Percentiles rank a stretch among this genome's conserved stretches.
Conservation (phyloP, 1,139 yeast genomes). For the Saccharomyces hybrid region DNA sequence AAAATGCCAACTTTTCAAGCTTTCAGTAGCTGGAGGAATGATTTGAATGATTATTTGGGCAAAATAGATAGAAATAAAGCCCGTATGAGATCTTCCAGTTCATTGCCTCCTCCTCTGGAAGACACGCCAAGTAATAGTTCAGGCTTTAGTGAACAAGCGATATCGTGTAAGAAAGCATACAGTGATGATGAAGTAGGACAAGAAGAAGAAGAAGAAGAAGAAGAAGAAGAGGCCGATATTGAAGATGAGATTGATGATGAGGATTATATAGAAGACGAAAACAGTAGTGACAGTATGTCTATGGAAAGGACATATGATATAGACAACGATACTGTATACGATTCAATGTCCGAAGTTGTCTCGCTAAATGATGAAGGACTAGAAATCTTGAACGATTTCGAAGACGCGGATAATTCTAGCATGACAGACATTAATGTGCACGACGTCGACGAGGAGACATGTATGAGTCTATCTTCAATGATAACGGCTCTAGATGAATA, state of each 20-base stretch:
- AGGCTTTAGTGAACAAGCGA: neutral
- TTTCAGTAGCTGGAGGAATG: constrained; percentile 20
- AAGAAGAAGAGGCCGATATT: constrained; percentile 4
- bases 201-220: neutral
- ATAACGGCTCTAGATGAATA: constrained; percentile 24
- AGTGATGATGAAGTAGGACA: neutral
- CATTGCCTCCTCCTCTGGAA: neutral
- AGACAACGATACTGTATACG: constrained; percentile 2
- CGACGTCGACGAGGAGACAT: neutral
- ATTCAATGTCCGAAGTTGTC: constrained; percentile 4
- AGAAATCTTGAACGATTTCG: constrained; percentile 2
- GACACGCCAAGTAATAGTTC: neutral
- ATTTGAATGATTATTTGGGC: constrained; percentile 2
- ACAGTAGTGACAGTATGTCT: constrained; percentile 1
- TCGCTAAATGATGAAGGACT: constrained; percentile 5
- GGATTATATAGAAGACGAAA: constrained; percentile 3
- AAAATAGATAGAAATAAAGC: neutral
- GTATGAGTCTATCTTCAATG: constrained; percentile 12
- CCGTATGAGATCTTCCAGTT: neutral
- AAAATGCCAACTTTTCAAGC: constrained; percentile 16
- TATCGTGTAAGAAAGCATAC: neutral
- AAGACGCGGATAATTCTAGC: neutral
- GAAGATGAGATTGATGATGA: constrained; percentile 6
- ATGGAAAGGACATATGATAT: constrained; percentile 3
- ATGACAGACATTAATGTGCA: neutral